A percentile compares a stretch with the other conserved stretches of the same genome.
Conservation (phyloP, 2,329 filamentous ascomycete species). For the Akanthomyces uredinophilus region DNA sequence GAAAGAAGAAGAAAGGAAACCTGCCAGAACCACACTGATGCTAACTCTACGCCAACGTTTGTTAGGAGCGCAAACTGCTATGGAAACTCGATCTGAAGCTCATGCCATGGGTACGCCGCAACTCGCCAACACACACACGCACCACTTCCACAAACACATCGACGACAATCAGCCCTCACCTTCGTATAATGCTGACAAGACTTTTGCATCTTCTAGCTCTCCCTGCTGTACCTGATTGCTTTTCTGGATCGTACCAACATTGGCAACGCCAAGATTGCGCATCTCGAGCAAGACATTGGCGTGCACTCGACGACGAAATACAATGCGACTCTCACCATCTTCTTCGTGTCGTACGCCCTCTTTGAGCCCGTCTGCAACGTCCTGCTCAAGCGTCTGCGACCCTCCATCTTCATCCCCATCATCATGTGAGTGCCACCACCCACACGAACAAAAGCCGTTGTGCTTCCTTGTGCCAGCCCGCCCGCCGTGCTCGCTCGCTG, state of each 20-base stretch:
- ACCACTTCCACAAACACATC: background rate
- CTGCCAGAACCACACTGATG: background rate
- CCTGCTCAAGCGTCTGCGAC: conserved; percentile 68
- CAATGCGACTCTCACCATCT: conserved; percentile 72
- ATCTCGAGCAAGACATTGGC: conserved; percentile 49
- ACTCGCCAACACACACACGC: background rate
- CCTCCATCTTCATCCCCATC: conserved; percentile 71
- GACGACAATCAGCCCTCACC: background rate
- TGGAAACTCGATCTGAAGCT: conserved; percentile 57
- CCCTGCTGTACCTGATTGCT: conserved; percentile 66
- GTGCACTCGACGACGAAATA: conserved; percentile 59
- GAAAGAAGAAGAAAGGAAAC: too few species aligned
- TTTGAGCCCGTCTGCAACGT: conserved; percentile 77
- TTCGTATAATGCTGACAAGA: background rate
- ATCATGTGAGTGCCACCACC: conserved; percentile 62
- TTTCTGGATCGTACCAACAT: conserved; percentile 77
- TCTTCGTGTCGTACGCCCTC: conserved; percentile 79
- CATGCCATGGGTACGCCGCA: conserved; percentile 49
- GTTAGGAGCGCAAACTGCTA: conserved; percentile 56
- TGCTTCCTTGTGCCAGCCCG: too few species aligned
- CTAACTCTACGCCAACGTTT: background rate
- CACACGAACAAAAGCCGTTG: background rate
- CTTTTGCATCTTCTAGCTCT: conserved; percentile 39
- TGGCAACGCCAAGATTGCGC: conserved; percentile 60
- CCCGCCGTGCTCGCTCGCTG: background rate